Percentiles rank a stretch among this genome's conserved stretches.
Evolutionary conservation across 306 rosid genomes (phyloP).

Genomic region (Prunus armeniaca): DNA sequence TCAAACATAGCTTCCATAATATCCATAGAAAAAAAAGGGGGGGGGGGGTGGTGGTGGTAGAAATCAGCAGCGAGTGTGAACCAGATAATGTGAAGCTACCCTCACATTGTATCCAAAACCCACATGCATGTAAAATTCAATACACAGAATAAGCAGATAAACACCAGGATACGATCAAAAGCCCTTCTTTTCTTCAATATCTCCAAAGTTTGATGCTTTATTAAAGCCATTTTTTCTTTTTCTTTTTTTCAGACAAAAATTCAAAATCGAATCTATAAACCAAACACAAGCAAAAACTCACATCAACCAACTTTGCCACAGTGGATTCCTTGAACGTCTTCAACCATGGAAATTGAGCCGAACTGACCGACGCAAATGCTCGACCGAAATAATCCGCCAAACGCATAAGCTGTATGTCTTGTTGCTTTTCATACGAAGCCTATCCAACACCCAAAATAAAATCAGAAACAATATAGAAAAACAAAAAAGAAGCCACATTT

Average conservation of each 20-base stretch:
- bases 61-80: background rate
- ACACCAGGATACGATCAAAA: background rate
- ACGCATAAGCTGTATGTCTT: slow-evolving; percentile 62
- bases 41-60: too few species aligned
- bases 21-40: background rate
- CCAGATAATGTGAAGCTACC: background rate
- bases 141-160: background rate
- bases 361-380: slow-evolving; percentile 52
- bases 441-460: slow-evolving; percentile 13
- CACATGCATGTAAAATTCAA: slow-evolving; percentile 10
- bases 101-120: background rate
- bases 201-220: background rate
- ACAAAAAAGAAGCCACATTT: too few species aligned
- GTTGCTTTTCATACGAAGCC: slow-evolving; percentile 60
- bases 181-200: background rate
- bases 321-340: slow-evolving; percentile 65
- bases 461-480: background rate
- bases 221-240: background rate
- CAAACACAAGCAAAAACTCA: slow-evolving; percentile 30
- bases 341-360: slow-evolving; percentile 78
- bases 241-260: background rate
- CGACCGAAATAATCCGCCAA: slow-evolving; percentile 79
- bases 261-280: background rate
- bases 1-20: background rate
- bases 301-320: slow-evolving; percentile 59